Evolutionary conservation across 768 basidiomycete genomes (phyloP), one percentile per base, ranked within the genome.

Genomic region (Amanita brunnescens): DNA sequence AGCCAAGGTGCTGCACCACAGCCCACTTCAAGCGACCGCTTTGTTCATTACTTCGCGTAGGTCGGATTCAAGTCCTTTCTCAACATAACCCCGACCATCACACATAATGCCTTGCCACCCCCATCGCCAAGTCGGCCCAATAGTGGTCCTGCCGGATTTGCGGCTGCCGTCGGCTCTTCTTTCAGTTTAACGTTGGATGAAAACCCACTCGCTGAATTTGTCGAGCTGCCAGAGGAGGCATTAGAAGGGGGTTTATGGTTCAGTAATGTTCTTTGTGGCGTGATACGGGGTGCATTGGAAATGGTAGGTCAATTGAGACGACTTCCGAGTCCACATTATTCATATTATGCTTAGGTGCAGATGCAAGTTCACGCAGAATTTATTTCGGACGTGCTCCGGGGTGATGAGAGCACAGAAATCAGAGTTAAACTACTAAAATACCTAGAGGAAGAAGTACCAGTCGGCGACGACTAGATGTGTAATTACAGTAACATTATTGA

Each of bases 21-120:
- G 14, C n/a, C 23, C 45, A 16, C 10, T 18, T 24, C 10, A 30
- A 32, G 37, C 33, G 51, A 32, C 51, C 44, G 26, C 38, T n/a
- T n/a, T n/a, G n/a, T n/a, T 42, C n/a, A 23, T 18, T 18, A 23
- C 12, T 47, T 20, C 18, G 21, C 16, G n/a, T 24, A 97, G 94
- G 90, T 98, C 56, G 96, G 93, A 20, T 99, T 99, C 77, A 97
- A 97, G 67, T 85, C 93, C 3, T 97, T 98, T 67, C 73, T 99
- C 48, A 97, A 97, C 64, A 85, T 97, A 59, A 83, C 85, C 0
- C 96, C 96, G 0, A 74, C 71, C 16, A 77, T 98, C 46, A 78
- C 83, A 23, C 92, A 95, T 60, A 75, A 77, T 37, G 70, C 70
- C 8, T 65, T 77, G n/a, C 68, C 74, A 8, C 70, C 79, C 7